A percentile compares a stretch with the other conserved stretches of the same genome.
Evolutionary conservation across 1,139 yeast species (phyloP).

Genomic region (Yamadazyma songkhlaensis): DNA sequence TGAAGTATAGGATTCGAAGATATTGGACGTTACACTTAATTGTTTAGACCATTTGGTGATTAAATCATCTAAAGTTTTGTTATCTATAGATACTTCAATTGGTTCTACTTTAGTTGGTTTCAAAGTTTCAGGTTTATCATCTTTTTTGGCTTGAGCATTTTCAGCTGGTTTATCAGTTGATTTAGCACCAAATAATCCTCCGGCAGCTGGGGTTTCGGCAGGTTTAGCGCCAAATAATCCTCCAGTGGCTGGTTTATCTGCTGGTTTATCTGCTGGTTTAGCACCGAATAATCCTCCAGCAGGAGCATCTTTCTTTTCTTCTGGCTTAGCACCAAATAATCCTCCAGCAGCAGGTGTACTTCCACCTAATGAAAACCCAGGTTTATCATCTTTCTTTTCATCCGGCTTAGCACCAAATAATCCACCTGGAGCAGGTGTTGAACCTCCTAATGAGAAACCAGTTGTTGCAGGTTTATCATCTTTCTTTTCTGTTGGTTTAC

Average conservation of each 20-base stretch:
- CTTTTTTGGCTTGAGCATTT: conserved; percentile 20
- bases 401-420: conserved; percentile 5
- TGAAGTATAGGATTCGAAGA: conserved; percentile 74
- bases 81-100: conserved; percentile 75
- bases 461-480: conserved; percentile 13
- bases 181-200: conserved; percentile 21
- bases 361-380: not conserved
- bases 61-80: conserved; percentile 89
- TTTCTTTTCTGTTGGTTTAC: conserved; percentile 17
- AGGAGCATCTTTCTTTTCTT: not conserved
- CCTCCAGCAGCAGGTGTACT: conserved; percentile 11
- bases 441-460: conserved; percentile 16
- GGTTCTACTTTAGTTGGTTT: conserved; percentile 57
- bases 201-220: conserved; percentile 16
- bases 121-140: conserved; percentile 16
- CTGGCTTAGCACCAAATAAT: conserved; percentile 15
- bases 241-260: conserved; percentile 16
- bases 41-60: conserved; percentile 93
- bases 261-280: conserved; percentile 16
- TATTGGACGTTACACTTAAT: conserved; percentile 65
- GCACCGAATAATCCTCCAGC: conserved; percentile 16
- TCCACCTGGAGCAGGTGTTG: conserved; percentile 1
- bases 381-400: not conserved
- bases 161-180: conserved; percentile 14
- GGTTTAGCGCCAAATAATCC: conserved; percentile 16